Evolutionary conservation across 495 filamentous ascomycete genomes (phyloP).

Genomic region (Penicilliopsis zonata): DNA sequence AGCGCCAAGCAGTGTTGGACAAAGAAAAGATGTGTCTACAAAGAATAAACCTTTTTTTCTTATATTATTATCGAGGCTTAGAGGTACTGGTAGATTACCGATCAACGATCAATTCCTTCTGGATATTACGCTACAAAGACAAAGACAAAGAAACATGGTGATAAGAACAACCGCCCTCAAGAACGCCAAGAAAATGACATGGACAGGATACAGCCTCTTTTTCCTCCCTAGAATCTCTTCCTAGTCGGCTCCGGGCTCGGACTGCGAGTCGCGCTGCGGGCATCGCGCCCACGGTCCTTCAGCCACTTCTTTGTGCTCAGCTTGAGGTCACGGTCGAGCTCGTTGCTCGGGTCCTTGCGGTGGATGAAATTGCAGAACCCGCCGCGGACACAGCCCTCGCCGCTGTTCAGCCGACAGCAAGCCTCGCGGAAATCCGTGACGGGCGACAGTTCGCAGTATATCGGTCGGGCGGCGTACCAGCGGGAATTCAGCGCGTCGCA

Average conservation of each 20-base stretch:
- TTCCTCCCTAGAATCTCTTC: too few species aligned
- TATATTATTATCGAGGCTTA: too few species aligned
- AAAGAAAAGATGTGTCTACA: too few species aligned
- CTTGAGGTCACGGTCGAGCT: constrained; percentile 79
- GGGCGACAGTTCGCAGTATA: constrained; percentile 94
- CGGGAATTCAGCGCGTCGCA: constrained; percentile 89
- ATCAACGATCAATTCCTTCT: too few species aligned
- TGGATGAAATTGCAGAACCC: constrained; percentile 99
- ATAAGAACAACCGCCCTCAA: too few species aligned
- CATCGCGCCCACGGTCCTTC: constrained; percentile 71
- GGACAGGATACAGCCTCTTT: too few species aligned
- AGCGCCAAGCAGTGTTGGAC: too few species aligned
- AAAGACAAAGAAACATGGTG: too few species aligned
- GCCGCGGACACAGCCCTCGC: constrained; percentile 89
- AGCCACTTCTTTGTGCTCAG: constrained; percentile 94
- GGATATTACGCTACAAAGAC: too few species aligned
- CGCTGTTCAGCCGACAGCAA: constrained; percentile 87
- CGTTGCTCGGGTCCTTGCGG: constrained; percentile 79
- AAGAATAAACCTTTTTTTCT: too few species aligned
- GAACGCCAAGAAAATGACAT: too few species aligned
- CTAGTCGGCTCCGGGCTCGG: constrained; percentile 68
- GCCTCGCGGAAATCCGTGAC: constrained; percentile 98
- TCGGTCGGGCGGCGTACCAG: constrained; percentile 95
- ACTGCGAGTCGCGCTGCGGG: constrained; percentile 63
- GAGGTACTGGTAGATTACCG: too few species aligned